A percentile compares a stretch with the other conserved stretches of the same genome.
Conservation (phyloP, 2,329 filamentous ascomycete species). For the Verticillium klebahnii region DNA sequence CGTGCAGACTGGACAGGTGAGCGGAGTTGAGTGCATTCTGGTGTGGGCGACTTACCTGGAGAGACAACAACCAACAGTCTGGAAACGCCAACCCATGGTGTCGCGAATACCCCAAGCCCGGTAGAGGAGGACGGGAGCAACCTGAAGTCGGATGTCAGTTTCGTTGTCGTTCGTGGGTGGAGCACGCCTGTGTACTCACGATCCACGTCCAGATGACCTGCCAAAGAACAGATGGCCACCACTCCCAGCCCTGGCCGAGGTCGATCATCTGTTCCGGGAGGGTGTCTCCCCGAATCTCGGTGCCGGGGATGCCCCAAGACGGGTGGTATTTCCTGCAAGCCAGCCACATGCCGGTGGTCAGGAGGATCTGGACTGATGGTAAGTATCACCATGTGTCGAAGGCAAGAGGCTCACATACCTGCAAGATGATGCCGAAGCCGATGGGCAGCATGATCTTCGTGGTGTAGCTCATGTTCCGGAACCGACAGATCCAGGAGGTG, state of each 20-base stretch:
- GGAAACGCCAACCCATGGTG: constrained; percentile 52
- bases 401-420: constrained; percentile 29
- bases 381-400: not conserved
- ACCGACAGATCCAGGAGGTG: constrained; percentile 26
- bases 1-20: constrained; percentile 36
- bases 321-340: constrained; percentile 54
- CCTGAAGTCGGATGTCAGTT: constrained; percentile 14
- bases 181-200: constrained; percentile 15
- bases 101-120: constrained; percentile 49
- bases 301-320: constrained; percentile 39
- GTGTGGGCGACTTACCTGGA: constrained; percentile 20
- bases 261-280: constrained; percentile 36
- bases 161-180: not conserved
- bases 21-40: constrained; percentile 1
- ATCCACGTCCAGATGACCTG: constrained; percentile 51
- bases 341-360: constrained; percentile 50
- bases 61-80: constrained; percentile 39
- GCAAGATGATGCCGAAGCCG: constrained; percentile 40
- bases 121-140: constrained; percentile 47
- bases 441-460: constrained; percentile 39
- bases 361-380: constrained; percentile 35
- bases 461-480: constrained; percentile 29
- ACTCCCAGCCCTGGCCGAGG: constrained; percentile 50
- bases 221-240: constrained; percentile 53
- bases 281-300: constrained; percentile 22